Base-by-base conservation (phyloP, 306 rosid genomes). In the Coriaria nepalensis region DNA sequence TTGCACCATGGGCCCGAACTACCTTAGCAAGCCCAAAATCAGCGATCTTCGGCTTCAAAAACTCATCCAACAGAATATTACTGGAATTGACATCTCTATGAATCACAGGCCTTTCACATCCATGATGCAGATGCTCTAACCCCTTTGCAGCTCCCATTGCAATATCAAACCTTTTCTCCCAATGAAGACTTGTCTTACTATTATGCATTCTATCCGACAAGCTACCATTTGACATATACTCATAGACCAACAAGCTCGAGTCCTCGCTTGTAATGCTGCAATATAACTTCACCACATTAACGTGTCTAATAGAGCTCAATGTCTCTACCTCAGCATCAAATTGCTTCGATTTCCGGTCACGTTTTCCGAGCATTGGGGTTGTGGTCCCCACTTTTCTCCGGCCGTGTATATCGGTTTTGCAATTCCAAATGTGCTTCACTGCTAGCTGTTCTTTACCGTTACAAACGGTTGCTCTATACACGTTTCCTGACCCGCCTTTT, bases 251-350 rank as follows among this genome's bases (percentile, higher is more conserved):
- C 38, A 87, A 61, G 42, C 73, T 83, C 43, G 93, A 78, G 34
- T 87, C 94, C 72, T 87, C 96, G 40, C 94, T 83, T 15, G 93
- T 68, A 63, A 87, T 78, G 75, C 96, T 87, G 43, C 96, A 83
- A 51, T 68, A 87, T 4, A 87, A 81, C 73, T 87, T 83, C 64
- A 87, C 96, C 60, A 87, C 94, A 59, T 87, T 87, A 49, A 83
- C 79, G 61, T 87, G 96, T 60, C 93, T 78, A 50, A 87, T 53
- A 6, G 96, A 83, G 64, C 96, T 87, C 64, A 87, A 50, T 36
- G 94, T 73, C 12, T 80, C 86, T 53, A 87, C 96, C 56, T 87
- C 96, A 0, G 94, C 87, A 47, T 83, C 93, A 50, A 46, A 87
- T 62, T 80, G 93, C 0, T 72, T 55, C 40, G 83, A 71, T 38